Base-by-base conservation (phyloP, 2,329 filamentous ascomycete genomes). In the Cyanodermella asteris region DNA sequence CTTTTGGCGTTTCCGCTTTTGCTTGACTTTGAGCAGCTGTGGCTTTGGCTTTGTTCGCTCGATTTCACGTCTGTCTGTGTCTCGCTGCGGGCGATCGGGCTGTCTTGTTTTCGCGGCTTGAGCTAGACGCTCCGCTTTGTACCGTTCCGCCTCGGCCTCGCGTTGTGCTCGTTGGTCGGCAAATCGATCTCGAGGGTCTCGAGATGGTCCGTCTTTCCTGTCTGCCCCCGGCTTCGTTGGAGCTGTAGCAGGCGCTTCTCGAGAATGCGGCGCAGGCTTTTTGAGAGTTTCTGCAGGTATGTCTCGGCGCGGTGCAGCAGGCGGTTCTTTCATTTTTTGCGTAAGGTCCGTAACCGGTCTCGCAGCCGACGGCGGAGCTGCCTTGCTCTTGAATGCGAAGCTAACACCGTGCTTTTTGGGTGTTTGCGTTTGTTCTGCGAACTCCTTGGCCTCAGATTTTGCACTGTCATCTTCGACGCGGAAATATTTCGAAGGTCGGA, bases 321-420 rank as follows among this genome's bases (percentile, higher is more conserved):
- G 14, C 39, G 49, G 39, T 37, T 45, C 56, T 37, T 43, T 53
- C 56, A 51, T 55, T 36, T 46, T 52, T 37, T 45, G 49, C 9
- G 52, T 49, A 26, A 63, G 36, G 30, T 60, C 59, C 20, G 53
- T 41, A 20, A 61, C 58, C 15, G 54, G 48, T 32, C 59, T 60
- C 23, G 53, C 51, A 29, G 57, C 54, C 32, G 61, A 53, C 14
- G 54, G 50, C 12, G 70, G 57, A 3, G 61, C 56, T 13, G 69
- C 64, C 42, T 74, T 84, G 28, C 71, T 64, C 44, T 93, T 93
- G 47, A 94, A 80, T 2, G 81, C 80, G 45, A 94, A 94, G 44
- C 80, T 90, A 41, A 93, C 90, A 49, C 84, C 87, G 22, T 68
- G 67, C 3, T 54, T 53, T 30, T 56, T 53, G 41, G 56, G 45